phyloP scores from a whole-genome alignment of 164 flowering plant species.

The Magnolia changhungtana region DNA sequence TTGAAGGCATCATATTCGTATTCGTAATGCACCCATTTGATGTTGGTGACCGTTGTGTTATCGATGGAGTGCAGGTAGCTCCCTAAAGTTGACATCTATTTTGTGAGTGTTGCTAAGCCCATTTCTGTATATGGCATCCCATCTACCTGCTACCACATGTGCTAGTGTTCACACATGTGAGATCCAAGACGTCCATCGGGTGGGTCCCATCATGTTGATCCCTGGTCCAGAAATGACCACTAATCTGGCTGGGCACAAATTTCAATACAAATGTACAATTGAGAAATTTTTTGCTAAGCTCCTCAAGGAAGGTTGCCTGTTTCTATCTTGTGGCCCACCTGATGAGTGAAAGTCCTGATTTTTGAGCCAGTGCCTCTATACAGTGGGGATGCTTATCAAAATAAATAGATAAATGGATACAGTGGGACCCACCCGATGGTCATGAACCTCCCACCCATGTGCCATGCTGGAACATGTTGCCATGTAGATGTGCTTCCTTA shows the following conservation, averaged over 20 bases:
- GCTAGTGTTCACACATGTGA: background rate
- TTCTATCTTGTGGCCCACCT: background rate
- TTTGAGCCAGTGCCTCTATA: background rate
- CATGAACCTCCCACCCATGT: background rate
- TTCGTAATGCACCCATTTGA: slow-evolving; percentile 95
- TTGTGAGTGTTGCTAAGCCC: background rate
- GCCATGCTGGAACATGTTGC: background rate
- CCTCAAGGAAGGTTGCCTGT: background rate
- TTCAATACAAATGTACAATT: no score
- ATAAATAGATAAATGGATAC: background rate
- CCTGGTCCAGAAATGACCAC: background rate
- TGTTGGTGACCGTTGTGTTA: slow-evolving; percentile 92
- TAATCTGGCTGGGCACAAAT: background rate
- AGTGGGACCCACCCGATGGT: background rate
- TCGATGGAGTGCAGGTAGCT: slow-evolving; percentile 90
- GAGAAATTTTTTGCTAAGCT: background rate
- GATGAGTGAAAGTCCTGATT: background rate
- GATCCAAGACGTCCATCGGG: background rate
- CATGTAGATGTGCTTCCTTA: background rate
- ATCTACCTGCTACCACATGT: background rate
- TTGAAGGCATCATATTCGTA: slow-evolving; percentile 86
- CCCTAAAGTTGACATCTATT: background rate
- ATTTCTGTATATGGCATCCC: background rate
- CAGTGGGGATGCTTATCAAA: background rate
- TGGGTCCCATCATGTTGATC: background rate